These are phyloP conservation scores for Trichoderma asperelloides DNA, from an alignment of 495 filamentous ascomycete species.

Conservation along the genomic window DNA sequence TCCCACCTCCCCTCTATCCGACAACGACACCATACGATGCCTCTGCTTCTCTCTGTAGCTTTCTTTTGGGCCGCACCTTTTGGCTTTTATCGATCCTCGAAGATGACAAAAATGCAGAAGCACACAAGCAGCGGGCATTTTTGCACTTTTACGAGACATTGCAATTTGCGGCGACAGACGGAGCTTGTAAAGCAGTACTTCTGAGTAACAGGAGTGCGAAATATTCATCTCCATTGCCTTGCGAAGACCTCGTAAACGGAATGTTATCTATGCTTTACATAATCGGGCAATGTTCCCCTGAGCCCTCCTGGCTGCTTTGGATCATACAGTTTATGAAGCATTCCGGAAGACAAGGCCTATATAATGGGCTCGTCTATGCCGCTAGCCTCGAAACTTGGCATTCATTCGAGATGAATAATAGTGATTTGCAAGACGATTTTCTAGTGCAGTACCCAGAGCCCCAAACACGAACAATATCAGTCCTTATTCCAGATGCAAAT, in stretches of 20 bases:
- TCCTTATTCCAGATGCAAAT: not conserved
- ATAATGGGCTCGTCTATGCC: not conserved
- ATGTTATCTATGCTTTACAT: conserved; percentile 1
- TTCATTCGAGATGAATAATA: not conserved
- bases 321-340: conserved; percentile 2
- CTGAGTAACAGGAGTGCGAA: not conserved
- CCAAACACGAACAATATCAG: not conserved
- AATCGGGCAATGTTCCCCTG: not conserved
- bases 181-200: not conserved
- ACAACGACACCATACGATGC: not conserved
- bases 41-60: not conserved
- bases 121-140: not conserved
- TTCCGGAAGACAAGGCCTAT: not conserved
- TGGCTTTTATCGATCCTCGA: not conserved
- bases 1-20: not conserved
- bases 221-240: not conserved
- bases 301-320: not conserved
- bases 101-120: not conserved
- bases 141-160: not conserved
- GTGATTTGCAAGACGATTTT: not conserved
- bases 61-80: not conserved
- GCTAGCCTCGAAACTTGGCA: conserved; percentile 3
- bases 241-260: not conserved
- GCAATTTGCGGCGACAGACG: not conserved
- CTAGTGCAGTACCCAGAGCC: not conserved